Percentiles rank a stretch among this genome's conserved stretches.
phyloP scores from a whole-genome alignment of 2,329 filamentous ascomycete genomes.

The Nectriaceae sp. region DNA sequence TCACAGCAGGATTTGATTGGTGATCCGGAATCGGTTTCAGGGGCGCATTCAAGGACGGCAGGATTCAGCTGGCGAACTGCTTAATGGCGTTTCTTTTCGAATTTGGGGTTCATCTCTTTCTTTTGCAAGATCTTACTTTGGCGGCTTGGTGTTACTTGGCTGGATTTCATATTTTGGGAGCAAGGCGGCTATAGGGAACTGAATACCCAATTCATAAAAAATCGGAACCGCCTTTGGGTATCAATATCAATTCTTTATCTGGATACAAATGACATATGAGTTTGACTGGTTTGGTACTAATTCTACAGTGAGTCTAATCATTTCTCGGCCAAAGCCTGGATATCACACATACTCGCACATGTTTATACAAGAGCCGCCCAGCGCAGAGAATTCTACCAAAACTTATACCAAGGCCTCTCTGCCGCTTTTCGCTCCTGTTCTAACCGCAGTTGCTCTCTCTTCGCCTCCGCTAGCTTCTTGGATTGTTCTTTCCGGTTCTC shows the following conservation, averaged over 20 bases:
- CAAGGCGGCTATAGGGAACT: too few relatives aligned
- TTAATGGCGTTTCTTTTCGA: background rate
- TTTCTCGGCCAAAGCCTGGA: constrained; percentile 11
- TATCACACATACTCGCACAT: constrained; percentile 22
- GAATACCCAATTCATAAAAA: too few relatives aligned
- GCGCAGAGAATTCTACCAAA: constrained; percentile 47
- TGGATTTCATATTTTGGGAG: too few relatives aligned
- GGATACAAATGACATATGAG: too few relatives aligned
- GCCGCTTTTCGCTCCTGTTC: constrained; percentile 37
- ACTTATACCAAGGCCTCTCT: constrained; percentile 55
- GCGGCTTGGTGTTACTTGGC: background rate
- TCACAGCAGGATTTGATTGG: constrained; percentile 23
- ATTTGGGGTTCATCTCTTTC: background rate
- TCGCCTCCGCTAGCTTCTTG: constrained; percentile 47
- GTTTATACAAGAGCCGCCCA: constrained; percentile 4
- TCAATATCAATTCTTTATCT: too few relatives aligned
- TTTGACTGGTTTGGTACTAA: too few relatives aligned
- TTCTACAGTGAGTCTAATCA: constrained; percentile 13
- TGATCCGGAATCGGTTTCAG: background rate
- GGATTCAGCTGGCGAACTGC: background rate
- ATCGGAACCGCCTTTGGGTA: too few relatives aligned
- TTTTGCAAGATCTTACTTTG: background rate
- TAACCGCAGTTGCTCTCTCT: constrained; percentile 32
- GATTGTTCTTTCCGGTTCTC: constrained; percentile 54
- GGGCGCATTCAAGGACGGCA: background rate